Base-by-base conservation (phyloP, 148 eudicot genomes). In the Heliamphora exappendiculata region DNA sequence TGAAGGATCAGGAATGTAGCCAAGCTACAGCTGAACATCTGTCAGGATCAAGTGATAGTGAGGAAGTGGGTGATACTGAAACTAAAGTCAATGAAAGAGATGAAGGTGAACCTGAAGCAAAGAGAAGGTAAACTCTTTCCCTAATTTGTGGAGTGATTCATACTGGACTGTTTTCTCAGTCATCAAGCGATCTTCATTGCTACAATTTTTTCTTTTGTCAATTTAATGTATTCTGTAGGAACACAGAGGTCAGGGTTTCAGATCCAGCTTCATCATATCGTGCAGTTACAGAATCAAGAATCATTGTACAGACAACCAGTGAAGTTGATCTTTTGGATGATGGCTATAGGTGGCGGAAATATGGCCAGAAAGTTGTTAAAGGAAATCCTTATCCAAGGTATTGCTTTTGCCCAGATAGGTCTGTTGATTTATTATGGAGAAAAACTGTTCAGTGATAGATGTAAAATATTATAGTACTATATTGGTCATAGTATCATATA, bases 271-370 rank as follows among this genome's bases (percentile, higher is more conserved):
- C 86, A 72, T 84, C 93, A 0, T 96, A 89, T 34, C 85, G 90
- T 45, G 85, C 90, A 19, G 93, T 91, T 36, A 82, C 97, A 42
- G 98, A 94, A 81, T 97, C 97, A 66, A 90, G 88, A 75, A 90
- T 94, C 65, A 88, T 94, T 78, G 93, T 94, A 69, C 95, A 92
- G 76, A 94, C 98, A 57, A 92, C 90, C 33, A 94, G 98, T 76
- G 95, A 92, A 84, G 96, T 94, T 50, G 98, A 94, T 82, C 93
- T 94, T 76, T 86, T 94, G 77, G 98, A 90, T 83, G 98, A 94
- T 79, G 98, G 98, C 57, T 94, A 86, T 76, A 89, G 93, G 84
- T 94, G 98, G 98, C 89, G 97, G 72, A 91, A 94, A 83, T 94
- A 91, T 84, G 98, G 98, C 76, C 98, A 94, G 82, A 91, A 94